Conservation (phyloP, 257 asterid species). For the Nemophila menziesii region DNA sequence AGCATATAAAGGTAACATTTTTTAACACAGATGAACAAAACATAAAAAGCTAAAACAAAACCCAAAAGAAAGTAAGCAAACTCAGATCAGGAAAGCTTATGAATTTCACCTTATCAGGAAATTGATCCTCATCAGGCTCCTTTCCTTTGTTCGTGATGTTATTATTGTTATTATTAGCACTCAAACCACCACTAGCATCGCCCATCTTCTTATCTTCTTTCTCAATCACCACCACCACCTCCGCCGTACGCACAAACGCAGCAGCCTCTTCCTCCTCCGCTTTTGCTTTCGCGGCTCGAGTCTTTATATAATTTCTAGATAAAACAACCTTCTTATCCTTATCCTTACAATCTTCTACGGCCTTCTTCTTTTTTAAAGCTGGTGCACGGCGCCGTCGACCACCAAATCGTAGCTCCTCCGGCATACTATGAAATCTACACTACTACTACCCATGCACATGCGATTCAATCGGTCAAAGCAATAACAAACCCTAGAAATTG, state of each 20-base stretch:
- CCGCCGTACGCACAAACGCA: not conserved
- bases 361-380: slow-evolving; percentile 2
- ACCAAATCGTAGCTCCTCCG: not conserved
- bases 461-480: not conserved
- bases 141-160: slow-evolving; percentile 20
- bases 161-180: slow-evolving; percentile 32
- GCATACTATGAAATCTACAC: not conserved
- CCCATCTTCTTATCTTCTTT: slow-evolving; percentile 19
- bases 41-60: not conserved
- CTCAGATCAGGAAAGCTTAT: not conserved
- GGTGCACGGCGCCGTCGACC: slow-evolving; percentile 1
- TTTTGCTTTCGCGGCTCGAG: slow-evolving; percentile 25
- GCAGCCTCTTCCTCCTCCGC: slow-evolving; percentile 12
- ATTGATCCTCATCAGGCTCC: slow-evolving; percentile 24
- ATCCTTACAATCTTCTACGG: slow-evolving; percentile 2
- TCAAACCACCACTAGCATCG: slow-evolving; percentile 31
- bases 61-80: not conserved
- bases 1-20: not conserved
- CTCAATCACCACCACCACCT: slow-evolving; percentile 6
- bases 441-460: not conserved
- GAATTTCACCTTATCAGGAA: slow-evolving; percentile 27
- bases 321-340: slow-evolving; percentile 2
- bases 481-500: not conserved
- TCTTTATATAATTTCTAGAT: slow-evolving; percentile 12
- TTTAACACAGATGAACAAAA: not conserved